phyloP scores from a whole-genome alignment of 306 rosid species.

The Acacia melanoxylon region DNA sequence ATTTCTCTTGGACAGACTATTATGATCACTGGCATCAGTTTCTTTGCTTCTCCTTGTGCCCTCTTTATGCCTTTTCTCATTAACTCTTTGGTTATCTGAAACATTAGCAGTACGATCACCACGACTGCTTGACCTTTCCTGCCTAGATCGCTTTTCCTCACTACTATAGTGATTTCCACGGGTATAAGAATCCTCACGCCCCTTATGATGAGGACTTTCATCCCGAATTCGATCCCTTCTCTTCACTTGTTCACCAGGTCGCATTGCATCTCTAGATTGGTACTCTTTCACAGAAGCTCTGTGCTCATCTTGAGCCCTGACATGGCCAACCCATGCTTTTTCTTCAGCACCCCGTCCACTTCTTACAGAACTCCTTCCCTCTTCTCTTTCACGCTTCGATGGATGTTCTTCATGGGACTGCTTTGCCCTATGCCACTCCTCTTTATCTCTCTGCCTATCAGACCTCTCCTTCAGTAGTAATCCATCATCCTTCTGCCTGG shows the following conservation, averaged over 20 bases:
- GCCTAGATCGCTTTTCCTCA: constrained; percentile 80
- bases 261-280: constrained; percentile 61
- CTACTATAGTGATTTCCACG: constrained; percentile 63
- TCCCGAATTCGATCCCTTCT: constrained; percentile 79
- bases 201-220: constrained; percentile 68
- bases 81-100: constrained; percentile 64
- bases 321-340: constrained; percentile 75
- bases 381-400: constrained; percentile 85
- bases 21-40: constrained; percentile 56
- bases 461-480: constrained; percentile 76
- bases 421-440: constrained; percentile 84
- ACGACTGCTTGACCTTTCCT: constrained; percentile 74
- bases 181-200: constrained; percentile 63
- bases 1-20: constrained; percentile 61
- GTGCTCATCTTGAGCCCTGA: constrained; percentile 68
- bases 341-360: constrained; percentile 79
- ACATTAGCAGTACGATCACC: constrained; percentile 67
- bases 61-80: constrained; percentile 75
- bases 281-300: constrained; percentile 76
- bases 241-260: constrained; percentile 73
- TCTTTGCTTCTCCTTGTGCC: constrained; percentile 76
- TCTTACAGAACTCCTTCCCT: constrained; percentile 68
- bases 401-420: constrained; percentile 76
- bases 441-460: constrained; percentile 85
- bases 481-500: constrained; percentile 79